phyloP scores from a whole-genome alignment of 2,329 filamentous ascomycete genomes.

The Penicillium sp. region DNA sequence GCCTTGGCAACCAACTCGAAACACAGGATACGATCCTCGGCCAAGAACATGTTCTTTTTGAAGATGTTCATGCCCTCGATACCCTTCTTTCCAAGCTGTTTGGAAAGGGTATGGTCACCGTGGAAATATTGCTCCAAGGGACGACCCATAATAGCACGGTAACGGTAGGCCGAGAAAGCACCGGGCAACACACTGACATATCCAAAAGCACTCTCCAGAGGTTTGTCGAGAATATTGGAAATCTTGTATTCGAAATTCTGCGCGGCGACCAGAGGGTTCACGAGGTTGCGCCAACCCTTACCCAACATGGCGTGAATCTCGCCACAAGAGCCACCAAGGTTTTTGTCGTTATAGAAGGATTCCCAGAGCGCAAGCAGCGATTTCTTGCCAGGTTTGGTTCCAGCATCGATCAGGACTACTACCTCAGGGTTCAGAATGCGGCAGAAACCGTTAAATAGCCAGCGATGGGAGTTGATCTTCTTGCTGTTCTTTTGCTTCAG shows the following conservation, averaged over 20 bases:
- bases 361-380: slow-evolving; percentile 91
- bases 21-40: slow-evolving; percentile 97
- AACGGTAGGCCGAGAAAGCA: slow-evolving; percentile 95
- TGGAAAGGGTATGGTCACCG: slow-evolving; percentile 92
- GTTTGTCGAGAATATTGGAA: slow-evolving; percentile 96
- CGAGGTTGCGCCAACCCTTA: slow-evolving; percentile 75
- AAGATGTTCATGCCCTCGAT: slow-evolving; percentile 99
- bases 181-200: slow-evolving; percentile 95
- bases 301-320: slow-evolving; percentile 97
- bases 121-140: slow-evolving; percentile 98
- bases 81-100: slow-evolving; percentile 92
- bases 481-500: slow-evolving; percentile 97
- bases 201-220: slow-evolving; percentile 88
- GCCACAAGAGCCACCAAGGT: slow-evolving; percentile 92
- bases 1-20: slow-evolving; percentile 98
- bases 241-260: slow-evolving; percentile 99
- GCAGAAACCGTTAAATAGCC: slow-evolving; percentile 95
- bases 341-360: slow-evolving; percentile 98
- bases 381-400: slow-evolving; percentile 88
- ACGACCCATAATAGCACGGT: slow-evolving; percentile 93
- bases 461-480: slow-evolving; percentile 98
- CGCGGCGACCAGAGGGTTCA: slow-evolving; percentile 88
- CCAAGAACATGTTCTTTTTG: slow-evolving; percentile 99
- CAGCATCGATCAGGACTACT: slow-evolving; percentile 88
- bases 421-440: slow-evolving; percentile 94